Percentiles rank a stretch among this genome's conserved stretches.
These are phyloP conservation scores for Leptographium lundbergii DNA, from an alignment of 2,329 filamentous ascomycete genomes.

Conservation along the genomic window DNA sequence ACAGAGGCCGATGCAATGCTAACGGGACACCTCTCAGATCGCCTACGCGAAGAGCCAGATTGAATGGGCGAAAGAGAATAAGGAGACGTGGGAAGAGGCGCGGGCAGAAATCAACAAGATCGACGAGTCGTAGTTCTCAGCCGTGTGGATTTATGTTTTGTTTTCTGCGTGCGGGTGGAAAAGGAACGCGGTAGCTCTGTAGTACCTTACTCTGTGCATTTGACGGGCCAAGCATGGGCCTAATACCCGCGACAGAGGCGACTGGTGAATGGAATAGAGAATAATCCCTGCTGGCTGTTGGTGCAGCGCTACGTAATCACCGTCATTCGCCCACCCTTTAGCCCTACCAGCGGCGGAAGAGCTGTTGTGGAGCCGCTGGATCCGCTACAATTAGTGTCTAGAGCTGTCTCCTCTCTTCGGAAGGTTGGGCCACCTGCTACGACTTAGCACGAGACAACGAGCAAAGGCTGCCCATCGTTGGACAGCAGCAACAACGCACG, in stretches of 20 bases:
- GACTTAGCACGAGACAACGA: neutral
- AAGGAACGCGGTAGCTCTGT: neutral
- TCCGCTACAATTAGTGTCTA: neutral
- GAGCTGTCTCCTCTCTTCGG: neutral
- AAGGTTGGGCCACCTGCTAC: neutral
- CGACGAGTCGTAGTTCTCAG: conserved; percentile 38
- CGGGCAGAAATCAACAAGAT: conserved; percentile 82
- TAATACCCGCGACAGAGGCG: neutral
- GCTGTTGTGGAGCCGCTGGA: neutral
- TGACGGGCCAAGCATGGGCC: neutral
- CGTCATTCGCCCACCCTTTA: neutral
- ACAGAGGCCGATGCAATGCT: conserved; percentile 6
- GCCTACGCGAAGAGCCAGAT: conserved; percentile 87
- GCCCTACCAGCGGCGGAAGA: neutral
- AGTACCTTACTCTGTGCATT: neutral
- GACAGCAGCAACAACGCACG: neutral
- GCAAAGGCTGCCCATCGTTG: neutral
- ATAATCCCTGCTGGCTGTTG: neutral
- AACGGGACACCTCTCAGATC: conserved; percentile 40
- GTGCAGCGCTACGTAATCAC: neutral
- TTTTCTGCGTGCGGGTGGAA: neutral
- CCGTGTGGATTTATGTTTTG: neutral
- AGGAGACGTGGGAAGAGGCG: conserved; percentile 88
- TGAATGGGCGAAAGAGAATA: conserved; percentile 85
- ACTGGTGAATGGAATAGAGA: neutral